A percentile compares a stretch with the other conserved stretches of the same genome.
Conservation (phyloP, 2,329 filamentous ascomycete genomes). For the Grosmannia penicillata region DNA sequence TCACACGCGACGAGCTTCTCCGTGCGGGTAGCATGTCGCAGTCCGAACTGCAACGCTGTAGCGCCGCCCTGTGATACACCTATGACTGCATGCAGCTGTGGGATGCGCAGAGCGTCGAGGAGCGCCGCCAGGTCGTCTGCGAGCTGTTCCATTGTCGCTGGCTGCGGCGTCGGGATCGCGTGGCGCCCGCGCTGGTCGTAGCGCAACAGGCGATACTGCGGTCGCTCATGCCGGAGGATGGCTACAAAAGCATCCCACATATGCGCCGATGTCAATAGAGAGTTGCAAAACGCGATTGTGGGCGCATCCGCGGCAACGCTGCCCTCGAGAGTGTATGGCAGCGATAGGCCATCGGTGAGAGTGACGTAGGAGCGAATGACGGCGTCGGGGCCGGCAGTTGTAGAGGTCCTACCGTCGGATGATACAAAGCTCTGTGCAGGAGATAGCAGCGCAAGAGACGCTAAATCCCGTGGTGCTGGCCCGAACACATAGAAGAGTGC, state of each 20-base stretch:
- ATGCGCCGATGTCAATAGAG: constrained; percentile 58
- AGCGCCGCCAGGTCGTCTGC: constrained; percentile 52
- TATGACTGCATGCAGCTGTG: constrained; percentile 49
- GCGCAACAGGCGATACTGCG: constrained; percentile 57
- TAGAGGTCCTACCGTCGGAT: constrained; percentile 38
- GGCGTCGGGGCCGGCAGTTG: constrained; percentile 28
- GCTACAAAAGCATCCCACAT: constrained; percentile 70
- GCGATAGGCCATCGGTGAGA: constrained; percentile 46
- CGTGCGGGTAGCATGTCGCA: constrained; percentile 47
- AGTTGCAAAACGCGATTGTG: constrained; percentile 63
- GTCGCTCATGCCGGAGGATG: constrained; percentile 42
- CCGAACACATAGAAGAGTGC: constrained; percentile 70
- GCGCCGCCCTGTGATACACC: constrained; percentile 74
- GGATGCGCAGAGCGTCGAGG: constrained; percentile 54
- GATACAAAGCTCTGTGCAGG: constrained; percentile 34
- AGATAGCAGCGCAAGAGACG: constrained; percentile 35
- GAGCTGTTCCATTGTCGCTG: constrained; percentile 48
- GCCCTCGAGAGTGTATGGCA: constrained; percentile 67
- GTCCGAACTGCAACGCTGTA: constrained; percentile 58
- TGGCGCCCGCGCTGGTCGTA: constrained; percentile 63
- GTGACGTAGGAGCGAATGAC: constrained; percentile 54
- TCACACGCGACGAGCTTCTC: constrained; percentile 57
- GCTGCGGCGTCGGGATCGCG: constrained; percentile 27
- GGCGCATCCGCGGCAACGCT: constrained; percentile 51
- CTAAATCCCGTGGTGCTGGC: constrained; percentile 53